These are phyloP conservation scores for Fusarium heterosporum DNA, from an alignment of 2,329 filamentous ascomycete species.

Conservation along the genomic window DNA sequence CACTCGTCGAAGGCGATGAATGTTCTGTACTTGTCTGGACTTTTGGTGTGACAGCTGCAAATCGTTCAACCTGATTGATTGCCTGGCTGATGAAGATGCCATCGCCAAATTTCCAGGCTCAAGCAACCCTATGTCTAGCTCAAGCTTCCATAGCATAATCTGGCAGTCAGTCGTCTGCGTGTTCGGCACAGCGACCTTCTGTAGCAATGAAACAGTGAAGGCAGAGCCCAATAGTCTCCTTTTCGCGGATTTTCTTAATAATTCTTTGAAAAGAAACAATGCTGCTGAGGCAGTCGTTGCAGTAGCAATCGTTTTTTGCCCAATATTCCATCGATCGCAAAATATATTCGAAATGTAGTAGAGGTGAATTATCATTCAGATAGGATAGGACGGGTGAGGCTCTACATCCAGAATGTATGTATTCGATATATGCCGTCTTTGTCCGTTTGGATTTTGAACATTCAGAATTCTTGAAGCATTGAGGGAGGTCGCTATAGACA, in stretches of 20 bases:
- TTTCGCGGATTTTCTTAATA: background rate
- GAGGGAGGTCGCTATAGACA: background rate
- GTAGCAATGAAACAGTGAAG: background rate
- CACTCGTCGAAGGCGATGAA: no score
- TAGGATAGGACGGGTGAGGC: background rate
- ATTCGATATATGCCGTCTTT: background rate
- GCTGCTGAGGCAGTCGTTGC: rapidly evolving
- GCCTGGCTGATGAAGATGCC: background rate
- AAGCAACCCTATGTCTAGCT: background rate
- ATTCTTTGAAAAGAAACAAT: background rate
- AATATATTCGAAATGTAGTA: background rate
- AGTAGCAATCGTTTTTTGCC: rapidly evolving
- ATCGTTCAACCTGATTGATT: background rate
- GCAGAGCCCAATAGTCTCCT: background rate
- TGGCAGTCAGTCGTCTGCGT: background rate
- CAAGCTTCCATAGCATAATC: no score
- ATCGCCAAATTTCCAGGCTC: no score
- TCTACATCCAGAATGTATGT: background rate
- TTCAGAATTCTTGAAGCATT: background rate
- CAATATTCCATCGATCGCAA: background rate
- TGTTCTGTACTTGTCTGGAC: no score
- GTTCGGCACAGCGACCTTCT: background rate
- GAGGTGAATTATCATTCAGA: background rate
- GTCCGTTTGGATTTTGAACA: background rate
- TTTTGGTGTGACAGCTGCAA: background rate